Base-by-base conservation (phyloP, 768 basidiomycete genomes). In the Obba rivulosa region DNA sequence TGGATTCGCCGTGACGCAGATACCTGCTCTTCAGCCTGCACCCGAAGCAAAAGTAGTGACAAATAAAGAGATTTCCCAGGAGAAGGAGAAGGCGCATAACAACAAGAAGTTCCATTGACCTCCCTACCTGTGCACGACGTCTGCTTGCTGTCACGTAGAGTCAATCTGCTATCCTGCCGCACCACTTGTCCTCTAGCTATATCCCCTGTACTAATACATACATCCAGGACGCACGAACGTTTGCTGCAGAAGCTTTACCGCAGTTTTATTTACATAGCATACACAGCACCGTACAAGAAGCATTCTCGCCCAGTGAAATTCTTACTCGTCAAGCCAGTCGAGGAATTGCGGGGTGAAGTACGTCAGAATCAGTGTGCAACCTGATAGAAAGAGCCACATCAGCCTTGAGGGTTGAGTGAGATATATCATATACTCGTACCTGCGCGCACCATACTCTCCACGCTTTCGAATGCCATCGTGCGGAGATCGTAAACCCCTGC, bases 291-390 rank as follows among this genome's bases (percentile, higher is more conserved):
- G 20, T 38, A 7, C 37, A 16, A 38, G 37, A 38, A 8, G 16
- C 16, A 8, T 38, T 7, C 37, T 38, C 37, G 37, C 20, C 7
- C 37, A n/a, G 8, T n/a, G 21, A 21, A 8, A 20, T 41, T 43
- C 22, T 50, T 45, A 69, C 48, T 52, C 62, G 11, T 76, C 69
- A 53, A 92, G 57, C 90, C 90, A 92, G 45, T 96, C 88, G 54
- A 99, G 74, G 69, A 98, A 93, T 28, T 96, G 83, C 4, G 96
- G 96, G 1, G 96, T 97, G 60, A 99, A 99, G 72, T 99, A 99
- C 4, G 85, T 85, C 53, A 97, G 64, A 54, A 99, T 89, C 52
- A 99, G 69, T 1, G 90, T 92, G 37, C 89, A 90, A 5, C 92
- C 92, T 91, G 60, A 3, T 13, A 45, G 17, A 45, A 13, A 20